Evolutionary conservation across 345 rosid species (phyloP).

Genomic region (Odontarrhena argentea): DNA sequence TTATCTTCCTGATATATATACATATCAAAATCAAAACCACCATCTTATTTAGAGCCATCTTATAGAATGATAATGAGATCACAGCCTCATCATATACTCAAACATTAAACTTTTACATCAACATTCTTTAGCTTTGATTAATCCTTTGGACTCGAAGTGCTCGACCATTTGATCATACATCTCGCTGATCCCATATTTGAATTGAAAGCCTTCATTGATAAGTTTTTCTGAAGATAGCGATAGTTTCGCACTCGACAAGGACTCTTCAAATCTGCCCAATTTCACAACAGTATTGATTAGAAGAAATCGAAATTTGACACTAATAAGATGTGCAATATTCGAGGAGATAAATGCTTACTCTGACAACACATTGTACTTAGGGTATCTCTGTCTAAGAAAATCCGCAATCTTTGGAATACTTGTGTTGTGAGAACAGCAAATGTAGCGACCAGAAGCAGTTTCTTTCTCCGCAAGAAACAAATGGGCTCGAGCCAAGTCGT

Average conservation of each 20-base stretch:
- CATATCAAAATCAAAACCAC: slow-evolving; percentile 6
- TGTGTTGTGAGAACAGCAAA: slow-evolving; percentile 68
- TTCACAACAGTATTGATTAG: not conserved
- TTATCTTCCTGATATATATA: not conserved
- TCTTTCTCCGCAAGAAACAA: slow-evolving; percentile 77
- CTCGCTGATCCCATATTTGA: slow-evolving; percentile 69
- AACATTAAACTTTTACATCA: slow-evolving; percentile 12
- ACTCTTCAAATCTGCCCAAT: slow-evolving; percentile 67
- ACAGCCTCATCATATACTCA: slow-evolving; percentile 27
- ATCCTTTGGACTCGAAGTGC: slow-evolving; percentile 53
- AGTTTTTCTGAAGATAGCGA: slow-evolving; percentile 71
- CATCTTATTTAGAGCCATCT: slow-evolving; percentile 11
- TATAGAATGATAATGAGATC: slow-evolving; percentile 21
- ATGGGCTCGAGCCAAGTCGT: slow-evolving; percentile 83
- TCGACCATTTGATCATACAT: slow-evolving; percentile 72
- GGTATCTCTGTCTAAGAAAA: slow-evolving; percentile 67
- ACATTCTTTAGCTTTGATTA: slow-evolving; percentile 39
- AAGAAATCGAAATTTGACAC: not conserved
- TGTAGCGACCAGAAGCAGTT: slow-evolving; percentile 79
- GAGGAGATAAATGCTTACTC: slow-evolving; percentile 53
- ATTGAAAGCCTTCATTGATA: slow-evolving; percentile 63
- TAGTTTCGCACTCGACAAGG: slow-evolving; percentile 63
- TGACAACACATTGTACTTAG: slow-evolving; percentile 59
- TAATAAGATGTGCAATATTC: not conserved
- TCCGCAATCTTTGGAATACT: slow-evolving; percentile 64